phyloP scores from a whole-genome alignment of 140 eudicot genomes.

The Stevia rebaudiana region DNA sequence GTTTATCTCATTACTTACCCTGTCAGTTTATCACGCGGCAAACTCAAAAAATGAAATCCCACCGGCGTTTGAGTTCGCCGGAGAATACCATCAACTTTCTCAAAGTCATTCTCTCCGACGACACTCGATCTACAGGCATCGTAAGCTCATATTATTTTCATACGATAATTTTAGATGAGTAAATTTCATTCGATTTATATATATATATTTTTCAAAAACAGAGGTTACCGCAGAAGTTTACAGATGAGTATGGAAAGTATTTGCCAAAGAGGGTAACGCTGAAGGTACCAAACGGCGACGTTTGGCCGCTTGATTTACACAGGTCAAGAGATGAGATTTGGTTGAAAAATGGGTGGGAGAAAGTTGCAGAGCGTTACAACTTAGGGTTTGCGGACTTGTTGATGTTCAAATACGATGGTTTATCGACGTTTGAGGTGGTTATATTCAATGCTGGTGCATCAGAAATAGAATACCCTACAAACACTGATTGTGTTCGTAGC shows the following conservation, averaged over 20 bases:
- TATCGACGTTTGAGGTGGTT: conserved; percentile 31
- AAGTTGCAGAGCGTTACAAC: conserved; percentile 32
- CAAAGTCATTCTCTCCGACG: conserved; percentile 15
- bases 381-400: conserved; percentile 18
- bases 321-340: conserved; percentile 28
- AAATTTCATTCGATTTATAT: background rate
- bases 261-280: conserved; percentile 24
- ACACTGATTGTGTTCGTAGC: background rate
- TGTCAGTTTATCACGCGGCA: background rate
- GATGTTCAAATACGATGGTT: conserved; percentile 37
- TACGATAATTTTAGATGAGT: background rate
- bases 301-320: conserved; percentile 31
- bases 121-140: conserved; percentile 13
- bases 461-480: conserved; percentile 38
- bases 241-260: conserved; percentile 27
- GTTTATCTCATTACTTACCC: background rate
- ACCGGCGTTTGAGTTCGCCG: conserved; percentile 8
- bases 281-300: conserved; percentile 28
- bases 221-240: conserved; percentile 40
- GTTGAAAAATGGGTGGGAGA: conserved; percentile 39
- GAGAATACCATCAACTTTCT: conserved; percentile 28
- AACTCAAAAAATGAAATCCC: conserved; percentile 9
- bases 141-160: conserved; percentile 17
- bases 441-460: conserved; percentile 31
- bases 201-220: background rate